phyloP scores from a whole-genome alignment of 495 filamentous ascomycete genomes.

The Glutinoglossum americanum region DNA sequence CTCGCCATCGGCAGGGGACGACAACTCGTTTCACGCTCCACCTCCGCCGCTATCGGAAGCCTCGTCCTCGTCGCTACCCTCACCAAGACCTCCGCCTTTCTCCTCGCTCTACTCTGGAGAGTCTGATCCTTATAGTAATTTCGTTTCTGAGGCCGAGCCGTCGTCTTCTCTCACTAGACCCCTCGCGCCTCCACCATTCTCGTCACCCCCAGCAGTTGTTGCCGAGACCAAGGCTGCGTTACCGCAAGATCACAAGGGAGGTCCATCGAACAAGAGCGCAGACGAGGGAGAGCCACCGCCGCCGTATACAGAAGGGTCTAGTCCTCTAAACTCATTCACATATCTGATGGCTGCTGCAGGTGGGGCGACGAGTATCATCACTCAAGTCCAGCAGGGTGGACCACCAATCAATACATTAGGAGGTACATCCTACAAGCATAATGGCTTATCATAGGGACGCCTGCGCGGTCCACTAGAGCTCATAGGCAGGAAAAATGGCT shows the following conservation, averaged over 20 bases:
- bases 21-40: constrained; percentile 10
- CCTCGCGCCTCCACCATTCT: constrained; percentile 13
- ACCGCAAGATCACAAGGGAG: constrained; percentile 56
- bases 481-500: background rate
- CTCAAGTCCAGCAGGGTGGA: constrained; percentile 80
- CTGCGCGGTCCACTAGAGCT: background rate
- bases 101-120: constrained; percentile 31
- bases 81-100: constrained; percentile 38
- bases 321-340: constrained; percentile 78
- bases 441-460: background rate
- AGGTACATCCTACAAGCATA: constrained; percentile 30
- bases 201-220: constrained; percentile 27
- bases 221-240: constrained; percentile 72
- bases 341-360: constrained; percentile 97
- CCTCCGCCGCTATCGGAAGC: constrained; percentile 42
- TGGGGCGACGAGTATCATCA: constrained; percentile 94
- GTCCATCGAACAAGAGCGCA: constrained; percentile 40
- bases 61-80: constrained; percentile 32
- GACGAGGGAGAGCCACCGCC: constrained; percentile 86
- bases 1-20: constrained; percentile 7
- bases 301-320: constrained; percentile 84
- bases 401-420: constrained; percentile 72
- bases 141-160: constrained; percentile 30
- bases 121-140: constrained; percentile 25
- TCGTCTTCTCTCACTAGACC: constrained; percentile 32